Percentiles rank a stretch among this genome's conserved stretches.
Conservation (phyloP, 306 rosid genomes). For the Begonia masoniana region DNA sequence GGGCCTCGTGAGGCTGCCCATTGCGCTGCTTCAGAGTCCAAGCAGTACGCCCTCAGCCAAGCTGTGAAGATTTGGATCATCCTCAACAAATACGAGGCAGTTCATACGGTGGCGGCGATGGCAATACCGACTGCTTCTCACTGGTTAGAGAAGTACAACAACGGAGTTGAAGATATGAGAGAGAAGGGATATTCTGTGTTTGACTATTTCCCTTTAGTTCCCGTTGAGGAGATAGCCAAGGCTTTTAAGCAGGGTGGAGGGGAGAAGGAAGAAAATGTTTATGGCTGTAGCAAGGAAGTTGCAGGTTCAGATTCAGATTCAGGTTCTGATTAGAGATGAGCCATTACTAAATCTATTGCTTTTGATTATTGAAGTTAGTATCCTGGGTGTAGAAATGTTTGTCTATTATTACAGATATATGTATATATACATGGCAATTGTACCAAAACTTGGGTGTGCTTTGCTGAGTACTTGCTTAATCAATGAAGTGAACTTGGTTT, state of each 20-base stretch:
- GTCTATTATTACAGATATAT: too few relatives aligned
- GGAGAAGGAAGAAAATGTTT: constrained; percentile 9
- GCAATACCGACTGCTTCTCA: constrained; percentile 32
- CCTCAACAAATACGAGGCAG: constrained; percentile 26
- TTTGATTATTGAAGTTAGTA: not conserved
- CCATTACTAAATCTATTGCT: not conserved
- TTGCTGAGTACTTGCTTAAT: too few relatives aligned
- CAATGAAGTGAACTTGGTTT: too few relatives aligned
- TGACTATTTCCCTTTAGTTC: constrained; percentile 57
- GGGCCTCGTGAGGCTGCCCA: constrained; percentile 52
- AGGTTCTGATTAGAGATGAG: constrained; percentile 6
- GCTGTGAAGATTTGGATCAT: constrained; percentile 37
- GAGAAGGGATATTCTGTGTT: constrained; percentile 37
- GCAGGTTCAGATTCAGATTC: constrained; percentile 19
- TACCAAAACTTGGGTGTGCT: too few relatives aligned
- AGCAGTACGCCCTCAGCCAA: constrained; percentile 30
- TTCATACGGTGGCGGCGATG: constrained; percentile 43
- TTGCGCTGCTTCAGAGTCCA: constrained; percentile 40
- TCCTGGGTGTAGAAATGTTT: too few relatives aligned
- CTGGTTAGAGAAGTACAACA: constrained; percentile 51
- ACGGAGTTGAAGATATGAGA: constrained; percentile 24
- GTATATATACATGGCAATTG: too few relatives aligned
- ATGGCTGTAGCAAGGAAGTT: not conserved
- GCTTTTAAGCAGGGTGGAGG: constrained; percentile 28
- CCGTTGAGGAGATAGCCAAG: constrained; percentile 39